These are phyloP conservation scores for Paraphoma sp. DNA, from an alignment of 2,329 filamentous ascomycete species.

Conservation along the genomic window DNA sequence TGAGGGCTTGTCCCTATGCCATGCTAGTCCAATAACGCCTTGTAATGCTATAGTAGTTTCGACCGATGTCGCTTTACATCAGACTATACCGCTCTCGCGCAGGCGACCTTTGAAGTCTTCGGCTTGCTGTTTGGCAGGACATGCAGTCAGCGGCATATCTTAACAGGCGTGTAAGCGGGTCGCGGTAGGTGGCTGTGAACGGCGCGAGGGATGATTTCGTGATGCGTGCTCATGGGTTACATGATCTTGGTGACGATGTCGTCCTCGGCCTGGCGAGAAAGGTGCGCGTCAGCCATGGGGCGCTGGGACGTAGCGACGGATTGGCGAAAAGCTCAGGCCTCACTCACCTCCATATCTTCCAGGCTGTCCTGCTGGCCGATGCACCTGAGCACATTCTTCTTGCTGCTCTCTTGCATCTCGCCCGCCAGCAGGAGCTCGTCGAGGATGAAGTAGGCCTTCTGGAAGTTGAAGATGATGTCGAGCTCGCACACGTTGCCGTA, in stretches of 20 bases:
- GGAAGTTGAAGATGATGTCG: constrained; percentile 99
- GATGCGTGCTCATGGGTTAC: constrained; percentile 51
- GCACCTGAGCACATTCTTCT: constrained; percentile 96
- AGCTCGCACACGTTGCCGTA: constrained; percentile 99
- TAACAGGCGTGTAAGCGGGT: constrained; percentile 15
- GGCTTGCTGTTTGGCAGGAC: constrained; percentile 34
- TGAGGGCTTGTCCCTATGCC: constrained; percentile 7
- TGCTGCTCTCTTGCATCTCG: constrained; percentile 98
- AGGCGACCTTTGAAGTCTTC: constrained; percentile 41
- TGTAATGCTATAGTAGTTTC: constrained; percentile 23
- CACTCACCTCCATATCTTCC: constrained; percentile 98
- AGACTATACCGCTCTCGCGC: constrained; percentile 40
- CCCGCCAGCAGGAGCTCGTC: constrained; percentile 95
- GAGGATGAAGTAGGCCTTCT: constrained; percentile 98
- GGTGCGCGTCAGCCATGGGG: constrained; percentile 50
- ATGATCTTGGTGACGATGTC: constrained; percentile 86
- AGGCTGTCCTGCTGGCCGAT: constrained; percentile 97
- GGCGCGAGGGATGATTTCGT: constrained; percentile 13
- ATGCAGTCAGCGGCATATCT: constrained; percentile 35
- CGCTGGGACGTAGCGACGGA: constrained; percentile 29
- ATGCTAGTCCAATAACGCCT: constrained; percentile 26
- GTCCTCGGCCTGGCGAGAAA: constrained; percentile 76
- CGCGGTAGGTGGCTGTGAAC: constrained; percentile 17
- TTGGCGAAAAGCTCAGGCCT: constrained; percentile 21
- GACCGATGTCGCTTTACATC: constrained; percentile 11